phyloP scores from a whole-genome alignment of 2,329 filamentous ascomycete genomes.

The Colletotrichum gigasporum region DNA sequence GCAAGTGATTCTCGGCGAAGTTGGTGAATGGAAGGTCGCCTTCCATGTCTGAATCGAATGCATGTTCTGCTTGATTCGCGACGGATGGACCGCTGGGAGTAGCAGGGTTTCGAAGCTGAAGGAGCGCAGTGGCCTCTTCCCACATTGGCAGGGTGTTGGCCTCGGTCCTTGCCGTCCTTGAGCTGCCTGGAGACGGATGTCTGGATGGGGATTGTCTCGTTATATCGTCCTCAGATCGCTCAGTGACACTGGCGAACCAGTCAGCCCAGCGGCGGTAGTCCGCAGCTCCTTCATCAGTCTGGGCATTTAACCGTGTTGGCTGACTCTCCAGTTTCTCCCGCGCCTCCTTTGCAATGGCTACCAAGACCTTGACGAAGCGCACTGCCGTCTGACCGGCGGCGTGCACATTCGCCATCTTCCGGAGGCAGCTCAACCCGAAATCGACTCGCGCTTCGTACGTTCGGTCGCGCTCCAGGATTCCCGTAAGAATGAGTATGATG shows the following conservation, averaged over 20 bases:
- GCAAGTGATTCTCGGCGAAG: constrained; percentile 34
- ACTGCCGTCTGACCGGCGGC: constrained; percentile 36
- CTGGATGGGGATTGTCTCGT: too few species aligned
- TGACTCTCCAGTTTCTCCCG: constrained; percentile 26
- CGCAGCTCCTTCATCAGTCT: not conserved
- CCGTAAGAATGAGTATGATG: constrained; percentile 44
- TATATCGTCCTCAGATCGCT: not conserved
- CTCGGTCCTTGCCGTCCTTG: too few species aligned
- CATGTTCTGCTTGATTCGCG: too few species aligned
- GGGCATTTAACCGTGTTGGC: not conserved
- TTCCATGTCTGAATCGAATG: not conserved
- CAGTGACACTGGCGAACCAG: constrained; percentile 27
- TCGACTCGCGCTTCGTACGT: constrained; percentile 39
- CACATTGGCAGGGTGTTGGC: not conserved
- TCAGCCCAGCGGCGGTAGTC: constrained; percentile 35
- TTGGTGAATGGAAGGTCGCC: constrained; percentile 7
- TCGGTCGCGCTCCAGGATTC: constrained; percentile 43
- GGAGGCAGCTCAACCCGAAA: constrained; percentile 43
- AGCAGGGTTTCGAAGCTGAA: constrained; percentile 3
- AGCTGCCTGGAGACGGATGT: too few species aligned
- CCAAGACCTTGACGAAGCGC: constrained; percentile 36
- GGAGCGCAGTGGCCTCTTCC: constrained; percentile 10
- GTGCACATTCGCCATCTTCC: constrained; percentile 44
- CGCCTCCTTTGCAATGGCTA: constrained; percentile 35
- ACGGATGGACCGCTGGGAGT: too few species aligned